Base-by-base conservation (phyloP, 108 stramenopile genomes). In the Aureococcus anophagefferens region DNA sequence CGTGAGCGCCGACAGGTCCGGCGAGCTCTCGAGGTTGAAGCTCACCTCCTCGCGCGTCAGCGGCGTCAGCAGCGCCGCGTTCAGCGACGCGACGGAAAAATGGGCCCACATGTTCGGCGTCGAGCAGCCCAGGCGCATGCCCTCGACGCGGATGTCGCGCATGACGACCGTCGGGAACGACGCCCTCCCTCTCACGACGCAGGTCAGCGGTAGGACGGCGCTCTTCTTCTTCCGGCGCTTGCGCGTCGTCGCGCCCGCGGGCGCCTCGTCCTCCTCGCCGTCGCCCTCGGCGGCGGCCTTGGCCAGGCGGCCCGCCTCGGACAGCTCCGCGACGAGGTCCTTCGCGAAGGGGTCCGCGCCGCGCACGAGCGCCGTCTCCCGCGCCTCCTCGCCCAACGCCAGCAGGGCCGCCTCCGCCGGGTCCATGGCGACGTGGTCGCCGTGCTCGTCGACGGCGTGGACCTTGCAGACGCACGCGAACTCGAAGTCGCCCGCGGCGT, bases 121-220 rank as follows among this genome's bases (percentile, higher is more conserved):
- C 28, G 63, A 63, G 62, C 63, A 72, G 29, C 70, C 71, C 45
- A 71, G 37, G 5, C 35, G n/a, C 14, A 37, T 71, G 33, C 30
- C 34, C n/a, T 77, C 77, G 16, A 71, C 65, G 5, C 77, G 14
- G 28, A 72, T 46, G 67, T 77, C 77, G 29, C 71, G 63, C 33
- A 77, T 35, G n/a, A 77, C 51, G 21, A 77, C 17, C 34, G 36
- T 68, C 16, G 77, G 77, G 64, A 77, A 77, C 4, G 65, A 31
- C 18, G 77, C 77, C 18, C n/a, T 14, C 9, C 70, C 77, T 44
- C 30, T n/a, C 35, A 77, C 13, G 29, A 32, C 34, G n/a, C 62
- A 35, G 21, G 65, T 72, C 32, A 77, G 64, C 1, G 77, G 77
- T 25, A 72, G 40, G 5, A 13, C 40, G 40, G 40, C 9, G 13